Conservation (phyloP, 2,329 filamentous ascomycete species). For the Acephala macrosclerotiorum region DNA sequence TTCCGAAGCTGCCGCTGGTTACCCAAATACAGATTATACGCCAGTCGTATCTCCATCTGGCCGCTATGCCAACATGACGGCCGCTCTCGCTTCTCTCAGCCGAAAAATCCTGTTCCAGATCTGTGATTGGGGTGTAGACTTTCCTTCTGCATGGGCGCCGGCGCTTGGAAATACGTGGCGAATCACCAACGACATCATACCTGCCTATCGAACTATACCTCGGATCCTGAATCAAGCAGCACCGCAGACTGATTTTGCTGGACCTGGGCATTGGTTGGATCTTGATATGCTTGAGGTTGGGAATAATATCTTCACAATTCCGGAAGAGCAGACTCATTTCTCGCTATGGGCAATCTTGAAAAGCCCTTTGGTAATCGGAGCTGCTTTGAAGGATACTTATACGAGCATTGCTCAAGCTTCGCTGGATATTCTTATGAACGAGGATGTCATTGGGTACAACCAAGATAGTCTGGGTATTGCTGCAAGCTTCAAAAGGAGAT, state of each 20-base stretch:
- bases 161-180: constrained; percentile 49
- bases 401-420: constrained; percentile 27
- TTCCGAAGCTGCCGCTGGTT: constrained; percentile 43
- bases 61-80: constrained; percentile 47
- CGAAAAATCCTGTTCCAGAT: constrained; percentile 48
- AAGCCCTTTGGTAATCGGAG: constrained; percentile 39
- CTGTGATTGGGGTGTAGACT: constrained; percentile 52
- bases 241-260: constrained; percentile 47
- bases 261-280: constrained; percentile 50
- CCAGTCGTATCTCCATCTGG: constrained; percentile 44
- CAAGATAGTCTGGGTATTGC: constrained; percentile 38
- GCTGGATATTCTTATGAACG: constrained; percentile 34
- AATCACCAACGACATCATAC: constrained; percentile 52
- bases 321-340: constrained; percentile 52
- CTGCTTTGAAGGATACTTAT: constrained; percentile 34
- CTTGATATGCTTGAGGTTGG: constrained; percentile 53
- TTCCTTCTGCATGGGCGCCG: constrained; percentile 50
- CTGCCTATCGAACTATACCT: constrained; percentile 47
- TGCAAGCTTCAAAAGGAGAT: constrained; percentile 37
- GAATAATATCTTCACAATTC: constrained; percentile 45
- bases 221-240: constrained; percentile 51
- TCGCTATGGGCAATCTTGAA: constrained; percentile 51
- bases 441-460: constrained; percentile 38
- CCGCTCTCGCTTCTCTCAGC: constrained; percentile 39
- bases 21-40: constrained; percentile 46